phyloP scores from a whole-genome alignment of 2,329 filamentous ascomycete genomes.

The Nannizziopsis arthrosporioides region DNA sequence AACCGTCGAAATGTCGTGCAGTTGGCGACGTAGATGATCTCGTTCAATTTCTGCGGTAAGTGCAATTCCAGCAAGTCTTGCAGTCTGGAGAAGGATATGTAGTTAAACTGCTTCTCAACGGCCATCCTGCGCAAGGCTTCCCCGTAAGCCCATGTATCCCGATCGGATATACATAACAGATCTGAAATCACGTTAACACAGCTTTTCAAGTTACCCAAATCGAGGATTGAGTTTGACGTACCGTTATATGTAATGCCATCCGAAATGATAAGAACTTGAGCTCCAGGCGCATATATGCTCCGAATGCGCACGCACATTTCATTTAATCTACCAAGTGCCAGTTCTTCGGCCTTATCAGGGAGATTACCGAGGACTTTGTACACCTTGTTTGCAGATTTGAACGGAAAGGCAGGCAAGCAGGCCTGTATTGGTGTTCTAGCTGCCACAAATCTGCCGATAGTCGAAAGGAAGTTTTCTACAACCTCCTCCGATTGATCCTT shows the following conservation, averaged over 20 bases:
- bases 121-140: slow-evolving; percentile 37
- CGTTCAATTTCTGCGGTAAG: neutral
- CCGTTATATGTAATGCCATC: slow-evolving; percentile 49
- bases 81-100: slow-evolving; percentile 26
- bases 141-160: slow-evolving; percentile 43
- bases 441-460: slow-evolving; percentile 1
- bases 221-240: slow-evolving; percentile 17
- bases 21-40: slow-evolving; percentile 5
- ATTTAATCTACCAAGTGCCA: slow-evolving; percentile 42
- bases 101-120: slow-evolving; percentile 26
- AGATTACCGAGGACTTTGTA: slow-evolving; percentile 45
- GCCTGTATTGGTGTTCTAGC: neutral
- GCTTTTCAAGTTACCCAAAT: too few relatives aligned
- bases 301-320: slow-evolving; percentile 39
- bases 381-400: slow-evolving; percentile 47
- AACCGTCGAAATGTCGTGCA: slow-evolving; percentile 3
- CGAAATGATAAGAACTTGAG: slow-evolving; percentile 42
- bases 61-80: slow-evolving; percentile 4
- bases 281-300: slow-evolving; percentile 41
- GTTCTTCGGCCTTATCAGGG: slow-evolving; percentile 46
- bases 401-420: slow-evolving; percentile 44
- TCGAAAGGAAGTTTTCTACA: neutral
- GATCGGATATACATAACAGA: slow-evolving; percentile 38
- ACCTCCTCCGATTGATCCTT: neutral
- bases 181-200: slow-evolving; percentile 26